Evolutionary conservation across 2,329 filamentous ascomycete genomes (phyloP).

Genomic region (Nothophaeocryptopus gaeumannii): DNA sequence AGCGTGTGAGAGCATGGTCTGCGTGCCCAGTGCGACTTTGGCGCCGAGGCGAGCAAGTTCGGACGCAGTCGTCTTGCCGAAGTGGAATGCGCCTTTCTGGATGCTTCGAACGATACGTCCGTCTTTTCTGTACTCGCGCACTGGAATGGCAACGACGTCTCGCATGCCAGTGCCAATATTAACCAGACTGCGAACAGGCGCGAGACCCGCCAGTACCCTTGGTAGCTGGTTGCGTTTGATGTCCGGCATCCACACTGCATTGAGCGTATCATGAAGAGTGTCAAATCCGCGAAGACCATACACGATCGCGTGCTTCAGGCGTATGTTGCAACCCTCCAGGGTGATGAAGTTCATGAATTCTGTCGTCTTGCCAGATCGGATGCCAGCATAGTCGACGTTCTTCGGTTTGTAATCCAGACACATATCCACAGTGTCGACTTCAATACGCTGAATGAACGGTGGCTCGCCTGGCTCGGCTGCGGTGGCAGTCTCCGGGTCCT

Average conservation of each 20-base stretch:
- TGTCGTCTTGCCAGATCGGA: constrained; percentile 88
- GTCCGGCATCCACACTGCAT: constrained; percentile 95
- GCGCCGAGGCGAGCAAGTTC: constrained; percentile 93
- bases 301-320: constrained; percentile 82
- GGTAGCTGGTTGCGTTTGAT: constrained; percentile 86
- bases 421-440: constrained; percentile 78
- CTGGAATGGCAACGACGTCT: constrained; percentile 82
- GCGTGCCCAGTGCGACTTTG: constrained; percentile 90
- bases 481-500: constrained; percentile 63
- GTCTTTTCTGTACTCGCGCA: constrained; percentile 91
- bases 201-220: constrained; percentile 81
- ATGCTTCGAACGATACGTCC: constrained; percentile 88
- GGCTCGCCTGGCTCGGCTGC: constrained; percentile 54
- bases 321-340: constrained; percentile 82
- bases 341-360: constrained; percentile 99
- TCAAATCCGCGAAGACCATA: constrained; percentile 92
- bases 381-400: constrained; percentile 88
- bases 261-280: constrained; percentile 80
- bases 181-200: constrained; percentile 83
- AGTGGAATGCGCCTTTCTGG: constrained; percentile 82
- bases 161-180: constrained; percentile 86
- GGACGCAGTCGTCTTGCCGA: constrained; percentile 88
- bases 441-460: constrained; percentile 79
- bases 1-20: constrained; percentile 84
- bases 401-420: constrained; percentile 97